Evolutionary conservation across 1,284 basidiomycete genomes (phyloP), one percentile per base, ranked within the genome.

Genomic region (Leccinum fallax): DNA sequence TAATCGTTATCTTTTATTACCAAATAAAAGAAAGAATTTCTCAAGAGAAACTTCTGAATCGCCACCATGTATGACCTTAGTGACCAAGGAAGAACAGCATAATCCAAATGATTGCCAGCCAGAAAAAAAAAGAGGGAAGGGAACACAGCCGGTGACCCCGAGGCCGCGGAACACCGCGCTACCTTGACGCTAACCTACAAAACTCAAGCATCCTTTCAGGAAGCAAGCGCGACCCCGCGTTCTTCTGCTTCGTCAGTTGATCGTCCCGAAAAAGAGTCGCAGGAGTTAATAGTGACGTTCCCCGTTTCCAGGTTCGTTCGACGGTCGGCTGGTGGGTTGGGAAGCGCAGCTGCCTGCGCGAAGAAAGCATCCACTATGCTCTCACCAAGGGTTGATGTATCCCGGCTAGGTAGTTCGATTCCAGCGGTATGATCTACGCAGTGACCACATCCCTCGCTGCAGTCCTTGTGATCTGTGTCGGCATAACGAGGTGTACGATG

Each of bases 361-460:
- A 88, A 84, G 76, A 90, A 89, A 55, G 75, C 76, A 61, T 89
- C 85, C 59, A 90, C 78, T 63, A 84, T 80, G 63, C 69, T 81
- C 15, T 59, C 65, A 34, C 63, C 60, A 40, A 54, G 49, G 19
- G 26, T 63, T 24, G 69, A 63, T 48, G 60, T 60, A 24, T 65
- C 63, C 51, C 66, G 64, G 19, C 65, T 63, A 5, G 81, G 82
- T 16, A 85, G 75, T 56, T 73, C 83, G 55, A 82, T 67, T 5
- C 80, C 82, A 30, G 74, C 69, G 15, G 70, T 73, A 64, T 79
- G 76, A 70, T 90, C 88, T 30, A 90, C 76, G 67, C 89, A 91
- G n/a, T 83, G 82, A 5, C 79, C 77, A 67, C 89, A 91, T 48
- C 85, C 85, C 38, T 86, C 83, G 11, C 79, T 75, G 69, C 88